These are phyloP conservation scores for Phylloporus sp. DNA, from an alignment of 768 basidiomycete species.

Conservation along the genomic window DNA sequence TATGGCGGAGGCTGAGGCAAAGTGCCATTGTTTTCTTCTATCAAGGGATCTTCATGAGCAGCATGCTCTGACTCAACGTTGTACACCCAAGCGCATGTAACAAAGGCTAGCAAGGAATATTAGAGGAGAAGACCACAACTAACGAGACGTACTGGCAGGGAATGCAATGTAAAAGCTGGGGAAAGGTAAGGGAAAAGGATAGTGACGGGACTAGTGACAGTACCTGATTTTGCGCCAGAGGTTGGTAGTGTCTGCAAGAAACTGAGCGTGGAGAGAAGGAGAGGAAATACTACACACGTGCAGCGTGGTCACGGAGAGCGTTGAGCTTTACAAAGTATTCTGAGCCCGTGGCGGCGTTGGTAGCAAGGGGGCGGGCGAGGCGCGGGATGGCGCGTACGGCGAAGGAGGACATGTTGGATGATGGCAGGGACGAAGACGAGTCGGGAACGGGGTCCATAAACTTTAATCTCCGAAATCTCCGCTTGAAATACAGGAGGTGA, in stretches of 20 bases:
- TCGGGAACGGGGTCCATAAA: constrained; percentile 27
- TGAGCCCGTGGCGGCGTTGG: constrained; percentile 35
- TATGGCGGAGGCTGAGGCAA: constrained; percentile 70
- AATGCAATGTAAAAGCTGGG: constrained; percentile 69
- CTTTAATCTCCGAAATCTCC: constrained; percentile 30
- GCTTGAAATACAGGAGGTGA: constrained; percentile 43
- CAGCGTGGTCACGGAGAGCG: constrained; percentile 63
- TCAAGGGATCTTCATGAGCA: constrained; percentile 67
- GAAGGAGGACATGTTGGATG: constrained; percentile 45
- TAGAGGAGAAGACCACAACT: not conserved
- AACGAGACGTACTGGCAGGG: constrained; percentile 59
- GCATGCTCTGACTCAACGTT: constrained; percentile 61
- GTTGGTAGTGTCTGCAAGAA: constrained; percentile 57
- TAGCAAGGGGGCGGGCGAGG: constrained; percentile 34
- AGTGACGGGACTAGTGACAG: constrained; percentile 14
- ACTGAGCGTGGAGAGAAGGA: constrained; percentile 7
- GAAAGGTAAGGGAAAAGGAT: constrained; percentile 5
- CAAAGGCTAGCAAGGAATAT: constrained; percentile 15
- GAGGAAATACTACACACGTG: constrained; percentile 39
- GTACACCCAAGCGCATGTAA: constrained; percentile 42
- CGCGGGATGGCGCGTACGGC: constrained; percentile 44
- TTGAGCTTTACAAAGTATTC: constrained; percentile 50
- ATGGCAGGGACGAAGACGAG: constrained; percentile 4
- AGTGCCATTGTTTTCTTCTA: constrained; percentile 66
- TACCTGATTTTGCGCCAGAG: constrained; percentile 90